Conservation (phyloP, 257 asterid species). For the Knoxia roxburghii region DNA sequence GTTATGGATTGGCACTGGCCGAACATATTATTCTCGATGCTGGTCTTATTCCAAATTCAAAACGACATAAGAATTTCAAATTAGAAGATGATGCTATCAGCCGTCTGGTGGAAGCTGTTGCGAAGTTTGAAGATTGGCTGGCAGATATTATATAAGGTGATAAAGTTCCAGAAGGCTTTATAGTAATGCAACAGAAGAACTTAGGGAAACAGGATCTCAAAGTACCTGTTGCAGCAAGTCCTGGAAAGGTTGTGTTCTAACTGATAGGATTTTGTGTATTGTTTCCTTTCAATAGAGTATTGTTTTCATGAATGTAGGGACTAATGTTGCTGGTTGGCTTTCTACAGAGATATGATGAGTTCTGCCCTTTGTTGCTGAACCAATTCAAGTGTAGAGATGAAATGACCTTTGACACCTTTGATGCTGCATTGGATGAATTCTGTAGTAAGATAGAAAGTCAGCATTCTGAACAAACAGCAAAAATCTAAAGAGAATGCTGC, state of each 20-base stretch:
- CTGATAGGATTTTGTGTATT: neutral
- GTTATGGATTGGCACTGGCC: constrained; percentile 95
- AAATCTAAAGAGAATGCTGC: constrained; percentile 89
- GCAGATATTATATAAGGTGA: constrained; percentile 72
- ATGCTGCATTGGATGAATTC: constrained; percentile 92
- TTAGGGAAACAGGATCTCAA: constrained; percentile 42
- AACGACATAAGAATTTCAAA: constrained; percentile 56
- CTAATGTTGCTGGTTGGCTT: constrained; percentile 11
- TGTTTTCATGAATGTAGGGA: neutral
- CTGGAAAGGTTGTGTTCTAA: constrained; percentile 45
- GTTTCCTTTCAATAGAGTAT: neutral
- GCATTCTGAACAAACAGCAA: constrained; percentile 84
- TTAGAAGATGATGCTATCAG: constrained; percentile 43
- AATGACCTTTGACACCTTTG: constrained; percentile 66
- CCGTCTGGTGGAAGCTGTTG: constrained; percentile 61
- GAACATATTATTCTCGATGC: constrained; percentile 89
- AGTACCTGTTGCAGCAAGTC: constrained; percentile 27
- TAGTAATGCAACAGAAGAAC: constrained; percentile 70
- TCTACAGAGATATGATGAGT: constrained; percentile 88
- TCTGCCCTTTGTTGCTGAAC: constrained; percentile 87
- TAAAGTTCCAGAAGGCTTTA: constrained; percentile 88
- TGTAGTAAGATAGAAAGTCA: constrained; percentile 97
- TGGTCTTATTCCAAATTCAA: constrained; percentile 67
- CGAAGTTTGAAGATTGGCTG: constrained; percentile 89
- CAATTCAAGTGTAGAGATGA: constrained; percentile 83